Percentiles rank a stretch among this genome's conserved stretches.
These are phyloP conservation scores for Aspergillus sparsus DNA, from an alignment of 495 filamentous ascomycete genomes.

Conservation along the genomic window DNA sequence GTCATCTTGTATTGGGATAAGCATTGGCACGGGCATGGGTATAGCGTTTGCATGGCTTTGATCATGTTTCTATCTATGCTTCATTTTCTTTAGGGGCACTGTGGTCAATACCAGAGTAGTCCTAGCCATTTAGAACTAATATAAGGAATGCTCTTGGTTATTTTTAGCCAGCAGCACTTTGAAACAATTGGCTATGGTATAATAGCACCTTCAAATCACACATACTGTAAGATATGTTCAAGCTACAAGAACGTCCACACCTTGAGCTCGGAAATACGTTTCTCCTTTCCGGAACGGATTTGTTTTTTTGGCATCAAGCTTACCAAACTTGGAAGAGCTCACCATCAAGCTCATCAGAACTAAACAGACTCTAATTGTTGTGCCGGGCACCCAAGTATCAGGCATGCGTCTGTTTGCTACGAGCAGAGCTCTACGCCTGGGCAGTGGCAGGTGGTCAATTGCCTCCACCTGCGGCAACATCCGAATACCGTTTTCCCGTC, in stretches of 20 bases:
- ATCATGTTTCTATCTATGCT: slow-evolving; percentile 18
- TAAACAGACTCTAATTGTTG: not conserved
- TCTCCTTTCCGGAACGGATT: slow-evolving; percentile 6
- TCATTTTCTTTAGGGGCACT: slow-evolving; percentile 8
- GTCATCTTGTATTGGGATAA: slow-evolving; percentile 17
- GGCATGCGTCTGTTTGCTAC: slow-evolving; percentile 50
- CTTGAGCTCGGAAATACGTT: not conserved
- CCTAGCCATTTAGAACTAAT: slow-evolving; percentile 17
- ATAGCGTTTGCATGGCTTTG: slow-evolving; percentile 18
- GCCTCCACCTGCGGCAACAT: slow-evolving; percentile 29
- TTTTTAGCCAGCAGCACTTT: not conserved
- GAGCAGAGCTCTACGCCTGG: slow-evolving; percentile 45
- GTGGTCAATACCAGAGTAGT: slow-evolving; percentile 1
- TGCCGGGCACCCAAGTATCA: not conserved
- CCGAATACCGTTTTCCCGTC: slow-evolving; percentile 30
- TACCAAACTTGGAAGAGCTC: not conserved
- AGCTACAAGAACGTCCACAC: no score
- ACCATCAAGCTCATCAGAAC: slow-evolving; percentile 2
- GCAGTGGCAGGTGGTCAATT: slow-evolving; percentile 44
- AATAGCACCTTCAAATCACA: not conserved
- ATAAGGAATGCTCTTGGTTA: slow-evolving; percentile 1
- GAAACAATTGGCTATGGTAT: not conserved
- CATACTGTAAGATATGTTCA: no score
- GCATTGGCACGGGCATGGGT: slow-evolving; percentile 19
- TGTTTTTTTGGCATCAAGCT: not conserved